Conservation (phyloP, 179 eudicot genomes). For the Camellia oleifera region DNA sequence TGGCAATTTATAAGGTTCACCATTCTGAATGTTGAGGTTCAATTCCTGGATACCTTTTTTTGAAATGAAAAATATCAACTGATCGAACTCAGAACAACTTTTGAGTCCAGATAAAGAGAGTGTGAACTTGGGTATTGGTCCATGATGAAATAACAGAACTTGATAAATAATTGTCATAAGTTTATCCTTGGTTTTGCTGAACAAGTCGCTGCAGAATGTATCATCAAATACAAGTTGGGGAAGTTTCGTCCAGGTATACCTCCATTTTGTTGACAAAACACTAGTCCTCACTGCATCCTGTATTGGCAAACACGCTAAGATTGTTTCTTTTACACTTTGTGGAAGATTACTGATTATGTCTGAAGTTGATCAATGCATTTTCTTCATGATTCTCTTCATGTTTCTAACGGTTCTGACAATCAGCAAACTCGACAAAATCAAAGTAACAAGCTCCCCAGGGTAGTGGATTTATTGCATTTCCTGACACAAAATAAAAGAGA, state of each 20-base stretch:
- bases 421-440: no score
- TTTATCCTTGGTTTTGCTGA: background rate
- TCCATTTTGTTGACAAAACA: conserved; percentile 45
- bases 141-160: conserved; percentile 29
- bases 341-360: conserved; percentile 37
- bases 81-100: no score
- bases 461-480: no score
- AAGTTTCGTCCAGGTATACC: conserved; percentile 40
- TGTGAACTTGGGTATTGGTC: background rate
- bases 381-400: no score
- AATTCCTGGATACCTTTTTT: background rate
- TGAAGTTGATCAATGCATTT: no score
- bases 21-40: background rate
- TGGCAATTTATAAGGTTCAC: background rate
- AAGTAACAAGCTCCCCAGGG: no score
- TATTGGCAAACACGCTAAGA: conserved; percentile 36
- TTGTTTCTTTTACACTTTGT: conserved; percentile 27
- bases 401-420: no score
- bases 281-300: conserved; percentile 49
- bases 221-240: conserved; percentile 41
- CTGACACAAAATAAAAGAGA: no score
- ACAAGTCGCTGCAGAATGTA: conserved; percentile 18
- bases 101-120: no score
- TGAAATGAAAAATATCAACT: no score
- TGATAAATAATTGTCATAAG: conserved; percentile 25